Conservation (phyloP, 768 basidiomycete genomes). For the Leccinum subgranulosum region DNA sequence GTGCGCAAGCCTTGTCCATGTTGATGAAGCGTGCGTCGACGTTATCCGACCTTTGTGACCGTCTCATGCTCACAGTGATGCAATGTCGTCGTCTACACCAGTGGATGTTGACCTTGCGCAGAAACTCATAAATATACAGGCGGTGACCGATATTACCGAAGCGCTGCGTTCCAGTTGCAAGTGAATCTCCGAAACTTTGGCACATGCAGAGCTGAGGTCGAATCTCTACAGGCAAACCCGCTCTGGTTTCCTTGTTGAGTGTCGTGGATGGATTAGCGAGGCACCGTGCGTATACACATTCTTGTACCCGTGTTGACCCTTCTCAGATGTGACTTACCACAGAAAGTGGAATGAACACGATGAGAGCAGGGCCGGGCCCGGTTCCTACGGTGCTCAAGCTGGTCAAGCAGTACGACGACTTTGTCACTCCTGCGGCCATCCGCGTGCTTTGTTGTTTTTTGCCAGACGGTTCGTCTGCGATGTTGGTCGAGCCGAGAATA, state of each 20-base stretch:
- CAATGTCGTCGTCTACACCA: not conserved
- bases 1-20: conserved; percentile 26
- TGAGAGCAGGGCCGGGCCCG: conserved; percentile 2
- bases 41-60: not conserved
- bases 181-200: not conserved
- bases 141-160: conserved; percentile 16
- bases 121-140: conserved; percentile 14
- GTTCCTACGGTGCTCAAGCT: conserved; percentile 19
- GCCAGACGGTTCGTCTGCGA: conserved; percentile 15
- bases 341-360: conserved; percentile 6
- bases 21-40: conserved; percentile 20
- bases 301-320: not conserved
- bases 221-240: conserved; percentile 14
- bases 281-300: conserved; percentile 5
- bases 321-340: not conserved
- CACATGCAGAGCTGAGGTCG: not conserved
- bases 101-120: conserved; percentile 13
- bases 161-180: conserved; percentile 17
- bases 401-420: conserved; percentile 23
- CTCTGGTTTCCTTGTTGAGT: conserved; percentile 20
- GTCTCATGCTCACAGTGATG: not conserved
- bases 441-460: conserved; percentile 24
- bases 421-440: conserved; percentile 27
- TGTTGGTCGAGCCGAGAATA: not conserved
- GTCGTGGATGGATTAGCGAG: conserved; percentile 17